A percentile compares a stretch with the other conserved stretches of the same genome.
Evolutionary conservation across 2,329 filamentous ascomycete genomes (phyloP).

Genomic region (Penicillium oxalicum): DNA sequence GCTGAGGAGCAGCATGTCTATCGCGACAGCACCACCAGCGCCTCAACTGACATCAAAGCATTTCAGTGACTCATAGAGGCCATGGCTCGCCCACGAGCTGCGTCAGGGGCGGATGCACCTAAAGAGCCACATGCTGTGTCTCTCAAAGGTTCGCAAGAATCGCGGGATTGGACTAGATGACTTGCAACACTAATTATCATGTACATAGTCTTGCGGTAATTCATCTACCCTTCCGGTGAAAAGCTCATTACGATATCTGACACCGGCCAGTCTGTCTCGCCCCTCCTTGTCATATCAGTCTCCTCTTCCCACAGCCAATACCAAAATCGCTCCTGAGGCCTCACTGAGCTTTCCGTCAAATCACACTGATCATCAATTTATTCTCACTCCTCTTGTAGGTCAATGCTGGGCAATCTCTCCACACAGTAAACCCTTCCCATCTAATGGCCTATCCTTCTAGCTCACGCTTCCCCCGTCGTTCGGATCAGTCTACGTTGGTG

Average conservation of each 20-base stretch:
- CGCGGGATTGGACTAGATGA: conserved; percentile 2
- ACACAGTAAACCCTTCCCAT: too few relatives aligned
- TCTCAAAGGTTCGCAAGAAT: conserved; percentile 54
- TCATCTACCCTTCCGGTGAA: conserved; percentile 5
- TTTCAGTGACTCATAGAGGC: background rate
- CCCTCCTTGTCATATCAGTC: conserved; percentile 47
- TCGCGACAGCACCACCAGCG: background rate
- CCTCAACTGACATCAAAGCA: background rate
- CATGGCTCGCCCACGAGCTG: conserved; percentile 41
- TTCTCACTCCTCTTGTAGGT: conserved; percentile 50
- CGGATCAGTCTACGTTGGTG: conserved; percentile 89
- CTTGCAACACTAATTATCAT: conserved; percentile 16
- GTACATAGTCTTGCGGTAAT: conserved; percentile 31
- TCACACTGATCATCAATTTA: conserved; percentile 46
- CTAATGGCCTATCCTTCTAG: conserved; percentile 21
- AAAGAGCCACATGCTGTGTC: conserved; percentile 77
- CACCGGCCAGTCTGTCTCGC: conserved; percentile 62
- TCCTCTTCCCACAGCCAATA: conserved; percentile 41
- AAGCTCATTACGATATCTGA: conserved; percentile 7
- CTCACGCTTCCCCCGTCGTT: conserved; percentile 87
- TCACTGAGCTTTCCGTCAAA: conserved; percentile 66
- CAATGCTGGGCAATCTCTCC: background rate
- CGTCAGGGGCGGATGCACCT: conserved; percentile 38
- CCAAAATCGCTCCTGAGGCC: conserved; percentile 54
- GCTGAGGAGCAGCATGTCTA: conserved; percentile 7